Percentiles rank a stretch among this genome's conserved stretches.
Evolutionary conservation across 1,139 yeast species (phyloP).

Genomic region (Yamadazyma siamensis): DNA sequence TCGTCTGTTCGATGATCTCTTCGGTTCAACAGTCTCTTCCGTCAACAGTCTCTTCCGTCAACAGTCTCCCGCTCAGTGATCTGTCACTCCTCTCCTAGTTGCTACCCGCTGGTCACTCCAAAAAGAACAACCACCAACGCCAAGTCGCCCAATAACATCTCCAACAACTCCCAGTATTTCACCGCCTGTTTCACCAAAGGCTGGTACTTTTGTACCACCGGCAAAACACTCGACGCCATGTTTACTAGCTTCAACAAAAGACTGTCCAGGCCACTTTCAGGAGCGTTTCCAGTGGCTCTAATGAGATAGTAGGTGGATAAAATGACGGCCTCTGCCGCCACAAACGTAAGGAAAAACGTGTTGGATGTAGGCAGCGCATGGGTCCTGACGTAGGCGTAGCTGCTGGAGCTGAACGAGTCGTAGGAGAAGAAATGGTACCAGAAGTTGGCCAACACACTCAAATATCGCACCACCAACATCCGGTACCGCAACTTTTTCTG

Average conservation of each 20-base stretch:
- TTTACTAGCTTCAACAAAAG: slow-evolving; percentile 27
- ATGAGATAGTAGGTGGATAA: slow-evolving; percentile 34
- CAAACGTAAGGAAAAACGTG: slow-evolving; percentile 27
- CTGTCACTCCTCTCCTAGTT: background rate
- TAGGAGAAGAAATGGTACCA: slow-evolving; percentile 28
- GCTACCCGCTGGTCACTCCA: slow-evolving; percentile 29
- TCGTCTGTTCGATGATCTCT: too few species aligned
- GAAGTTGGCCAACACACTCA: slow-evolving; percentile 28
- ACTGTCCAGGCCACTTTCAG: slow-evolving; percentile 24
- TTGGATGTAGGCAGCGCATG: slow-evolving; percentile 9
- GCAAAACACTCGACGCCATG: slow-evolving; percentile 36
- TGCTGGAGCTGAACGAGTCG: slow-evolving; percentile 28
- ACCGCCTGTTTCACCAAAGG: slow-evolving; percentile 28
- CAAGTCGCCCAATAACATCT: slow-evolving; percentile 37
- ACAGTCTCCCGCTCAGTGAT: too few species aligned
- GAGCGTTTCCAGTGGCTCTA: slow-evolving; percentile 23
- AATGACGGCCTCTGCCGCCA: slow-evolving; percentile 32
- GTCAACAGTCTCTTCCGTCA: too few species aligned
- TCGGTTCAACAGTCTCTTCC: too few species aligned
- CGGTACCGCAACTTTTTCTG: slow-evolving; percentile 31
- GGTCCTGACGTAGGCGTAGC: slow-evolving; percentile 22
- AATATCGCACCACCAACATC: slow-evolving; percentile 30
- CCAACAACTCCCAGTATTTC: slow-evolving; percentile 36
- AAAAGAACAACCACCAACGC: slow-evolving; percentile 37
- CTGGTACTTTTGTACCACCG: slow-evolving; percentile 28